Base-by-base conservation (phyloP, 192 early-diverging fungal species). In the Chytriomyces sp. region DNA sequence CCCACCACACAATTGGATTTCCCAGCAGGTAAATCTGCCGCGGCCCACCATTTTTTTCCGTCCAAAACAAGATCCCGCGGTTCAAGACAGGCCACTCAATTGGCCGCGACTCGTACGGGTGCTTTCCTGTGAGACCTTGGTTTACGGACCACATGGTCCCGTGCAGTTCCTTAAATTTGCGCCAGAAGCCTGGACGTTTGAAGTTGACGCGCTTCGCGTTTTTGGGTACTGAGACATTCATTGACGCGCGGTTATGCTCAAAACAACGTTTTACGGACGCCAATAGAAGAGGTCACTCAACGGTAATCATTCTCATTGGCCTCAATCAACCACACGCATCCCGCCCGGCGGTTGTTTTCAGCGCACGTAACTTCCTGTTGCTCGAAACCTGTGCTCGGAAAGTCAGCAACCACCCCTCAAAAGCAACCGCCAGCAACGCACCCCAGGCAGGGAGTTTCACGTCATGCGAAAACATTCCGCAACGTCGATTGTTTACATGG, bases 321-420 rank as follows among this genome's bases (percentile, higher is more conserved):
- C 39, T 84, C 82, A 56, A 84, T 75, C 6, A 78, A 60, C 82
- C 82, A 82, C 12, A 68, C 66, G 22, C 36, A 31, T 34, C 66
- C 66, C 19, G 66, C 7, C 5, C 33, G 77, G 62, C 22, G 37
- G 49, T 52, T 80, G 31, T 95, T 93, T 73, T 91, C 90, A 72
- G 95, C 93, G 44, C 96, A 95, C 55, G 91, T 94, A 25, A 98
- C 90, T 73, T 98, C 96, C 69, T 94, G 86, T 75, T 95, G 94
- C 52, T 79, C 84, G 74, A 89, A 92, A n/a, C 73, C 82, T 82
- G 39, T 2, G 12, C 30, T 1, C 17, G 34, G 14, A 69, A 60
- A 10, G 3, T 4, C 36, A 6, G 14, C 38, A 64, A 8, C 37
- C 12, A 22, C 25, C 25, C 32, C 6, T 14, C 3, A 2, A n/a